These are phyloP conservation scores for Irpex rosettiformis DNA, from an alignment of 1,284 basidiomycete genomes.

Conservation along the genomic window DNA sequence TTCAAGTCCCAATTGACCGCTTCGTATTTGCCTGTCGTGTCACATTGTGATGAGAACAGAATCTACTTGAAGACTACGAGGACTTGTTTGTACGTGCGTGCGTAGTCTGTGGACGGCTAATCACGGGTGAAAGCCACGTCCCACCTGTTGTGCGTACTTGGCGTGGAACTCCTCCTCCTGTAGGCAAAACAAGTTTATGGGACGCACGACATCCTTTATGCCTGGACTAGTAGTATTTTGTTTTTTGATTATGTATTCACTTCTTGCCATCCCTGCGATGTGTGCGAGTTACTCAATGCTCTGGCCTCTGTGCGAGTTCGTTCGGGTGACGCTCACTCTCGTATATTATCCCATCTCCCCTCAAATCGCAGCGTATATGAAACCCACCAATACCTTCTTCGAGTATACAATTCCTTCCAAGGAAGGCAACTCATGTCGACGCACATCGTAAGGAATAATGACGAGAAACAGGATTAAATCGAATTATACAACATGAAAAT, in stretches of 20 bases:
- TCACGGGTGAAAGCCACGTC: conserved; percentile 64
- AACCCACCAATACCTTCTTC: too few relatives aligned
- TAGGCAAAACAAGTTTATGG: conserved; percentile 36
- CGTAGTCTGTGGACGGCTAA: conserved; percentile 52
- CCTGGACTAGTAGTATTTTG: conserved; percentile 7
- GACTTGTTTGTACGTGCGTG: conserved; percentile 61
- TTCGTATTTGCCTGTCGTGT: background rate
- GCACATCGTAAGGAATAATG: too few relatives aligned
- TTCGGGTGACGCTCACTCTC: too few relatives aligned
- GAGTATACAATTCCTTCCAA: too few relatives aligned
- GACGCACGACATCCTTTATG: conserved; percentile 53
- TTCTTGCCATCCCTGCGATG: too few relatives aligned
- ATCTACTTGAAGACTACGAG: conserved; percentile 49
- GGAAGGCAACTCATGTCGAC: too few relatives aligned
- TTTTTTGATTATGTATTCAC: background rate
- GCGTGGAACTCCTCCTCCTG: conserved; percentile 24
- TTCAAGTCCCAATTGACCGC: background rate
- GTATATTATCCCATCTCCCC: too few relatives aligned
- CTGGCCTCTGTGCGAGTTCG: too few relatives aligned
- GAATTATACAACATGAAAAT: conserved; percentile 28
- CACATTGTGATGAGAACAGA: conserved; percentile 29
- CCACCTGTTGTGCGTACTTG: conserved; percentile 66
- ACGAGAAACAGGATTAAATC: conserved; percentile 20
- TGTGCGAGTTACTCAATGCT: too few relatives aligned
- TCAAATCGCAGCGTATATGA: too few relatives aligned